These are phyloP conservation scores for Globisporangium camurandrum DNA, from an alignment of 352 stramenopile genomes.

Conservation along the genomic window DNA sequence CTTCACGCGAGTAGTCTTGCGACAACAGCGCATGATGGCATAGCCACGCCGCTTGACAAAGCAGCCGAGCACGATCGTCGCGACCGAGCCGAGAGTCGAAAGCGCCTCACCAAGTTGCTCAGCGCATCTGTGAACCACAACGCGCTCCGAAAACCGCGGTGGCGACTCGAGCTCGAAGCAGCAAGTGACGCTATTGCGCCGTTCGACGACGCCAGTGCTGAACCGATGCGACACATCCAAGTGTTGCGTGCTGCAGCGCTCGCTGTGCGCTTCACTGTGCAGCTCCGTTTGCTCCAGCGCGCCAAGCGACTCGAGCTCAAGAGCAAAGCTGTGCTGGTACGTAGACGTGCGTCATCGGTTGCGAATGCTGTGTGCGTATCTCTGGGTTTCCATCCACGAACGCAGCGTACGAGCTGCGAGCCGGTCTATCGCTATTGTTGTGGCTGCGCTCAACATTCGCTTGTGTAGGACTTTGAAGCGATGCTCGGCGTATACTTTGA, in stretches of 20 bases:
- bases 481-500: slow-evolving; percentile 66
- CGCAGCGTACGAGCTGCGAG: no score
- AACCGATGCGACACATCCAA: slow-evolving; percentile 22
- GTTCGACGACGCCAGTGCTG: slow-evolving; percentile 17
- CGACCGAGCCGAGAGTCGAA: slow-evolving; percentile 33
- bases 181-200: slow-evolving; percentile 20
- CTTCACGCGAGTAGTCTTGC: background rate
- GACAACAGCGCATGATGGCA: background rate
- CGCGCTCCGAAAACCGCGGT: slow-evolving; percentile 31
- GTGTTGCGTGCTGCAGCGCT: slow-evolving; percentile 33
- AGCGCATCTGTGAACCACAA: slow-evolving; percentile 19
- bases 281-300: slow-evolving; percentile 24
- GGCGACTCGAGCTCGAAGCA: slow-evolving; percentile 35
- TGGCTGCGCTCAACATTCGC: no score
- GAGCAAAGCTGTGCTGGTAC: slow-evolving; percentile 21
- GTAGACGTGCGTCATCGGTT: background rate
- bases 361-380: background rate
- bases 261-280: slow-evolving; percentile 19
- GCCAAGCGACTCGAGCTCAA: slow-evolving; percentile 33
- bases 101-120: slow-evolving; percentile 30
- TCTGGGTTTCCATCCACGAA: background rate
- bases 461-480: slow-evolving; percentile 39
- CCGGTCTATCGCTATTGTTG: no score
- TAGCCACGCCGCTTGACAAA: background rate
- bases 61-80: slow-evolving; percentile 17